Evolutionary conservation across 495 filamentous ascomycete genomes (phyloP).

Genomic region (Usnea hakonensis): DNA sequence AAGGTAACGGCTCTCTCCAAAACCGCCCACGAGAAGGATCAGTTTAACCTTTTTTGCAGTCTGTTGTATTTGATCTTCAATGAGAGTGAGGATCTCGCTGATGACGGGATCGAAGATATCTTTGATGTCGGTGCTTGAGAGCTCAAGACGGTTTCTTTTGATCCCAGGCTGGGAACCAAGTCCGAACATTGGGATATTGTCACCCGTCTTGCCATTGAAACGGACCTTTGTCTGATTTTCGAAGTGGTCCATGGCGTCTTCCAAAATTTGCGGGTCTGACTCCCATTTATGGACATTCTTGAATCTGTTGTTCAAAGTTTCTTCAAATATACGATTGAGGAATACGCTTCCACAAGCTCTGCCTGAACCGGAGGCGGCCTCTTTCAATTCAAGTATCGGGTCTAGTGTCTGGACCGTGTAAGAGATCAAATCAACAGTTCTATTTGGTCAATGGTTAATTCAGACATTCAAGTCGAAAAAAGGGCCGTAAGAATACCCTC

Average conservation of each 20-base stretch:
- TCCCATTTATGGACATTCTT: slow-evolving; percentile 19
- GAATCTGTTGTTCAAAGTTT: slow-evolving; percentile 51
- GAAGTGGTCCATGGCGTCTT: slow-evolving; percentile 1
- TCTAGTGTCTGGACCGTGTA: slow-evolving; percentile 30
- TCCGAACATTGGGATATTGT: background rate
- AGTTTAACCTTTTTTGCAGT: background rate
- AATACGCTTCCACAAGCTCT: slow-evolving; percentile 61
- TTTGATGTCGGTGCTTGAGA: background rate
- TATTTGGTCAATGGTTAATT: slow-evolving; percentile 21
- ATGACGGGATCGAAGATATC: background rate
- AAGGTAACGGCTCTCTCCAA: background rate
- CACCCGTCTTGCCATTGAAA: background rate
- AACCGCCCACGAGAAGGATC: background rate
- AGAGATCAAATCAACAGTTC: slow-evolving; percentile 61
- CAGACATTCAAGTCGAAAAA: background rate
- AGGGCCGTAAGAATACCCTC: slow-evolving; percentile 20
- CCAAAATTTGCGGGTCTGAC: background rate
- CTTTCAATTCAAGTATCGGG: slow-evolving; percentile 45
- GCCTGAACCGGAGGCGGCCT: slow-evolving; percentile 56
- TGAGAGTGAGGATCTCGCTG: slow-evolving; percentile 4
- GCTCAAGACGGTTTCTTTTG: background rate
- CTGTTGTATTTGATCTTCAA: background rate
- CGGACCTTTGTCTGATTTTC: background rate
- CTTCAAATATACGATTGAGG: slow-evolving; percentile 62
- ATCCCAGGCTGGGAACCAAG: background rate